Evolutionary conservation across 495 filamentous ascomycete genomes (phyloP).

Genomic region (Penicillium malachiteum): DNA sequence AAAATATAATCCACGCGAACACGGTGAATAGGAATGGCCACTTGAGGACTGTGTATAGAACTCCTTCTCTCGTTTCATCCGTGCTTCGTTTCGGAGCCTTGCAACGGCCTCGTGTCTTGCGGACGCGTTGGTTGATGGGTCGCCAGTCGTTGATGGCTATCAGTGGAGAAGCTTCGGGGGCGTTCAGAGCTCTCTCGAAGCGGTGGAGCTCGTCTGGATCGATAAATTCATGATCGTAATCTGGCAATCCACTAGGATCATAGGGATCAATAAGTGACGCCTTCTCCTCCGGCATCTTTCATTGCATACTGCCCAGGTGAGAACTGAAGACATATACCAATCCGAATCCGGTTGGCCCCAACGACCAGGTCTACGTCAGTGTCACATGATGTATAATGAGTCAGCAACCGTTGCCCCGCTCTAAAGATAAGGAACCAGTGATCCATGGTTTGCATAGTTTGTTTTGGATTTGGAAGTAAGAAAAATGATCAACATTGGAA

Average conservation of each 20-base stretch:
- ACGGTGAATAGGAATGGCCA: constrained; percentile 86
- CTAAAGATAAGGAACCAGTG: neutral
- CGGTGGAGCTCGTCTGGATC: constrained; percentile 48
- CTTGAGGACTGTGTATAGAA: constrained; percentile 81
- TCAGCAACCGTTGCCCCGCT: constrained; percentile 1
- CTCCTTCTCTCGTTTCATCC: constrained; percentile 93
- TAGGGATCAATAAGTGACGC: constrained; percentile 26
- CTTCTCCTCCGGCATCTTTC: constrained; percentile 38
- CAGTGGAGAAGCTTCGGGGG: constrained; percentile 50
- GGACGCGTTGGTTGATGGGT: constrained; percentile 67
- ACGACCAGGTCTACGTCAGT: constrained; percentile 23
- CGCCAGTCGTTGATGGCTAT: constrained; percentile 84
- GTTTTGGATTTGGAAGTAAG: no score
- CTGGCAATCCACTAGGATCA: constrained; percentile 54
- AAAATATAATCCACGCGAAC: constrained; percentile 71
- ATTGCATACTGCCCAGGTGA: constrained; percentile 28
- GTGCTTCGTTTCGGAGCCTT: constrained; percentile 56
- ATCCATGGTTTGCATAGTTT: constrained; percentile 3
- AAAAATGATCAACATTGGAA: neutral
- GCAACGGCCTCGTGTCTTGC: constrained; percentile 44
- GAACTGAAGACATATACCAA: neutral
- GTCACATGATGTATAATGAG: constrained; percentile 23
- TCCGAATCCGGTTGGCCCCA: constrained; percentile 22
- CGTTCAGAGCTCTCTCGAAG: constrained; percentile 52
- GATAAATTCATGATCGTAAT: constrained; percentile 66